A percentile compares a stretch with the other conserved stretches of the same genome.
Evolutionary conservation across 768 basidiomycete species (phyloP).

Genomic region (Leccinum disarticulatum): DNA sequence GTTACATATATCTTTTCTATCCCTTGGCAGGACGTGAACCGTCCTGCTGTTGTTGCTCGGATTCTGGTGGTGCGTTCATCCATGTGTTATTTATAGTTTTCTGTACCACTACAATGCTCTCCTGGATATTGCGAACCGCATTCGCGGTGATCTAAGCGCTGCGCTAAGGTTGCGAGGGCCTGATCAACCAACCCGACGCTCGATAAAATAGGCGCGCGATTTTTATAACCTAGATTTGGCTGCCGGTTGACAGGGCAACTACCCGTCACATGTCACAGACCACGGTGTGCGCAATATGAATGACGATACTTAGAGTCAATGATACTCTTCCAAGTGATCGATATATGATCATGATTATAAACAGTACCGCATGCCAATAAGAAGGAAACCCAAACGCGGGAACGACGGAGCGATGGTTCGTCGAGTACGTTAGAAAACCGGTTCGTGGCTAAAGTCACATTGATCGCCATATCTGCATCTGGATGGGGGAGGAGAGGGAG

Average conservation of each 20-base stretch:
- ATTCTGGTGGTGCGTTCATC: conserved; percentile 25
- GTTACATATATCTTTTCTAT: conserved; percentile 32
- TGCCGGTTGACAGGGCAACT: conserved; percentile 1
- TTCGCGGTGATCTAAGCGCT: conserved; percentile 7
- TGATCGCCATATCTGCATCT: conserved; percentile 90
- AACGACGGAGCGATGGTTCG: not conserved
- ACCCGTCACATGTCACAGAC: not conserved
- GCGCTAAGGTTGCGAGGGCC: not conserved
- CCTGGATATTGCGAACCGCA: conserved; percentile 18
- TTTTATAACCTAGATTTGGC: conserved; percentile 7
- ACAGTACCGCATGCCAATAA: conserved; percentile 18
- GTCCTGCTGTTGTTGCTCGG: conserved; percentile 26
- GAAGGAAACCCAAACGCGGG: not conserved
- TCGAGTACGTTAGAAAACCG: conserved; percentile 29
- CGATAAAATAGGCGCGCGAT: conserved; percentile 18
- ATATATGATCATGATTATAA: conserved; percentile 12
- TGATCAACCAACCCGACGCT: not conserved
- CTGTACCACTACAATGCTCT: conserved; percentile 33
- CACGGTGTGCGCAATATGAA: conserved; percentile 2
- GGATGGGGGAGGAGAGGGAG: not conserved
- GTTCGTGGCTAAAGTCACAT: conserved; percentile 81
- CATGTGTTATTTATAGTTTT: conserved; percentile 38
- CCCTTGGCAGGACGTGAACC: conserved; percentile 25
- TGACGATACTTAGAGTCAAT: not conserved
- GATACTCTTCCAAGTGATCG: conserved; percentile 12